A percentile compares a stretch with the other conserved stretches of the same genome.
Evolutionary conservation across 2,329 filamentous ascomycete genomes (phyloP).

Genomic region (Fusarium sp.): DNA sequence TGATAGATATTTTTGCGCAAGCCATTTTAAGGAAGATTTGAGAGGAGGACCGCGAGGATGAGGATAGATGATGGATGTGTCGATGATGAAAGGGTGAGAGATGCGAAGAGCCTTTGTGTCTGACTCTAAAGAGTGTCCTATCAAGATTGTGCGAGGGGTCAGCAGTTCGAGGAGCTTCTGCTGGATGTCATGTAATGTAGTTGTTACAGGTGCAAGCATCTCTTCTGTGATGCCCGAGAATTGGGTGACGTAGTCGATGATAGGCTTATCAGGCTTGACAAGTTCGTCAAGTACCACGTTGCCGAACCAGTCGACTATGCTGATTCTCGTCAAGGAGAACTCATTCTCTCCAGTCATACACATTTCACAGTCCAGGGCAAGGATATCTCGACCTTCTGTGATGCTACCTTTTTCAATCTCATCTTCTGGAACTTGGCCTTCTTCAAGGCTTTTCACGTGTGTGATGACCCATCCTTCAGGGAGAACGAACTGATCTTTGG

Average conservation of each 20-base stretch:
- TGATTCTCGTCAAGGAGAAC: constrained; percentile 89
- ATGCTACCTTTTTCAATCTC: constrained; percentile 85
- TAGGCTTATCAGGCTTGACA: constrained; percentile 89
- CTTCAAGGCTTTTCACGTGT: constrained; percentile 72
- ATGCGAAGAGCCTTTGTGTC: constrained; percentile 87
- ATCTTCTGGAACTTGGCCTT: constrained; percentile 74
- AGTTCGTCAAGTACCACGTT: constrained; percentile 86
- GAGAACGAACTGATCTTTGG: constrained; percentile 62
- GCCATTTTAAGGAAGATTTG: constrained; percentile 91
- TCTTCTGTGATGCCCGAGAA: constrained; percentile 93
- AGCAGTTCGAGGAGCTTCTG: constrained; percentile 78
- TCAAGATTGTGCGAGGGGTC: constrained; percentile 76
- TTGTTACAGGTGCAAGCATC: constrained; percentile 86
- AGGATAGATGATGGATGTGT: constrained; percentile 90
- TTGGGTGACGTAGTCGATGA: constrained; percentile 90
- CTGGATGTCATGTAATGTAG: constrained; percentile 86
- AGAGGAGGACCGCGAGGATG: constrained; percentile 90
- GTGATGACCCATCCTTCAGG: constrained; percentile 88
- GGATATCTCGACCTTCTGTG: constrained; percentile 81
- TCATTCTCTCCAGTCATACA: constrained; percentile 85
- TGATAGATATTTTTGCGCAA: constrained; percentile 85
- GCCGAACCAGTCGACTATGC: constrained; percentile 87
- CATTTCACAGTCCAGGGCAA: constrained; percentile 97
- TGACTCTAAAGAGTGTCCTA: constrained; percentile 86
- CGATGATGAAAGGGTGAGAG: constrained; percentile 92